Evolutionary conservation across 2,329 filamentous ascomycete genomes (phyloP).

Genomic region (Botrytis galanthina): DNA sequence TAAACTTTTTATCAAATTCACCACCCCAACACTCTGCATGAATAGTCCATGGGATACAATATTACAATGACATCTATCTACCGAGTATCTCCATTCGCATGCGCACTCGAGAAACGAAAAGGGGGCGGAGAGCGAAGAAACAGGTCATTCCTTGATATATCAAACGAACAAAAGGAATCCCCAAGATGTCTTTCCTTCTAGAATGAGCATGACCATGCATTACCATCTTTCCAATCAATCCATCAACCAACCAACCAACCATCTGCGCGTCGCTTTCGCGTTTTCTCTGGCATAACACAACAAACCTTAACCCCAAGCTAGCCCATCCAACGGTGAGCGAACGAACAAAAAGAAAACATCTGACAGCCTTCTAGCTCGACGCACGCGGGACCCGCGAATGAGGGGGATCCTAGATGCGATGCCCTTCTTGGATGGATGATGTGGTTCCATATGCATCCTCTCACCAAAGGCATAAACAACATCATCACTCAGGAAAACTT

Average conservation of each 20-base stretch:
- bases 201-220: neutral
- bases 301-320: neutral
- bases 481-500: neutral
- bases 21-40: neutral
- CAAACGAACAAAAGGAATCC: neutral
- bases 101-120: neutral
- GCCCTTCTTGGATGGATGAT: neutral
- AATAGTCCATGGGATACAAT: neutral
- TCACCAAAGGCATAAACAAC: conserved; percentile 6
- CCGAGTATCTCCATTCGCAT: neutral
- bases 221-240: neutral
- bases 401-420: neutral
- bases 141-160: conserved; percentile 12
- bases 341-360: neutral
- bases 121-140: neutral
- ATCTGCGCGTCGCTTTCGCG: neutral
- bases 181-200: neutral
- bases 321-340: neutral
- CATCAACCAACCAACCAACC: neutral
- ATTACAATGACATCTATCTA: neutral
- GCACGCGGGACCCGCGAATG: neutral
- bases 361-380: conserved; percentile 15
- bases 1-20: neutral
- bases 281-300: neutral
- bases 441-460: neutral